Evolutionary conservation across 495 filamentous ascomycete species (phyloP), one percentile per base, ranked within the genome.

Genomic region (Amphirosellinia nigrospora): DNA sequence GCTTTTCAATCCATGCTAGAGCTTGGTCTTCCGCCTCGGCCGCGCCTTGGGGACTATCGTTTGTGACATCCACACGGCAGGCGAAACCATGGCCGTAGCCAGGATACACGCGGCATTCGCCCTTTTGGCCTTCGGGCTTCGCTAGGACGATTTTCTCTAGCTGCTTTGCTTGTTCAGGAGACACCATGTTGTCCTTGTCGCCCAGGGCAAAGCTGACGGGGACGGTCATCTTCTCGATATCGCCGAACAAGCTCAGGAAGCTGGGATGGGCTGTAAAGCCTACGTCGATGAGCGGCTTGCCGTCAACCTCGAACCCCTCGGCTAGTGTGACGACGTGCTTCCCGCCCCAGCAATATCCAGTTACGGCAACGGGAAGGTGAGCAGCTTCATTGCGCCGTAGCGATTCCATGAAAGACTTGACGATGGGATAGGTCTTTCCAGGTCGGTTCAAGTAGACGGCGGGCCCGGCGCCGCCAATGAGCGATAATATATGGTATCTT

Each of bases 401-500:
- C 3, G 66, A 21, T 30, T 68, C 66, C 70, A 70, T 53, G 48
- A 56, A 50, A 32, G 67, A 36, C 53, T 70, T 81, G 15, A 69
- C 80, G 21, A 78, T 73, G 56, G 78, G 79, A 13, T 73, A 82
- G 56, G 80, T 79, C 21, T 64, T 81, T 7, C 78, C 79, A 10
- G 77, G 77, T 62, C 71, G 78, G 41, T 61, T 82, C 43, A 66
- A 73, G 28, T 70, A 78, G 36, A 77, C 74, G 50, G 75, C 72
- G 50, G 72, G 74, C 23, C 76, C 59, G 78, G 80, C 56, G 80
- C 75, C 75, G 80, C 82, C 59, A 74, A 82, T 66, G 74, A 84
- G 74, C 74, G 75, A 34, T 70, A 80, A 65, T 74, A 75, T 28
- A 36, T 80, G 58, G 56, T 80, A 62, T 66, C 77, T 55, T 77